Percentiles rank a stretch among this genome's conserved stretches.
These are phyloP conservation scores for grape (Vitis vinifera) DNA, from an alignment of 164 flowering plant species.

Conservation along the genomic window DNA sequence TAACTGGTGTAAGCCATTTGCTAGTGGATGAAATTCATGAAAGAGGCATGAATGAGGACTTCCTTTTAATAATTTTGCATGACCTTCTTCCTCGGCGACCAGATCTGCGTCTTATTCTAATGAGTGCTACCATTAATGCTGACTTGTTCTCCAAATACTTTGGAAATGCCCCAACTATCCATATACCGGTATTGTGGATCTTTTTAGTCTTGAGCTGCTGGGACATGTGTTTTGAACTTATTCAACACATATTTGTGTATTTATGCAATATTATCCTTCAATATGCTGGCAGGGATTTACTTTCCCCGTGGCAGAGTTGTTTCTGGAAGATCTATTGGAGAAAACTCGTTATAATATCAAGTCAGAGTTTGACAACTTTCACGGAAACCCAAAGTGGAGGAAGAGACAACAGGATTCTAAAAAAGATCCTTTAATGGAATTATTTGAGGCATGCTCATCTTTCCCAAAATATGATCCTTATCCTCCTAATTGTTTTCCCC, in stretches of 20 bases:
- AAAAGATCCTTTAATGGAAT: conserved; percentile 70
- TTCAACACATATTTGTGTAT: background rate
- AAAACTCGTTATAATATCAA: conserved; percentile 65
- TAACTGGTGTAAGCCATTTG: conserved; percentile 85
- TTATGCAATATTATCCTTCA: background rate
- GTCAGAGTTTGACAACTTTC: conserved; percentile 59
- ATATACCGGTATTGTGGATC: conserved; percentile 64
- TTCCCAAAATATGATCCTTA: background rate
- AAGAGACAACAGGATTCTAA: conserved; percentile 60
- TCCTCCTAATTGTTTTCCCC: background rate
- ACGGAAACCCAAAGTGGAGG: conserved; percentile 62
- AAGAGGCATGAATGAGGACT: conserved; percentile 99
- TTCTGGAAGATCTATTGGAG: conserved; percentile 85
- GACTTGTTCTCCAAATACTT: conserved; percentile 88
- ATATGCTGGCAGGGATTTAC: conserved; percentile 68
- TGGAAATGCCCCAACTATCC: conserved; percentile 84
- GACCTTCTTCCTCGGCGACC: conserved; percentile 93
- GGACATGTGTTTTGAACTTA: background rate
- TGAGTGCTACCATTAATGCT: conserved; percentile 99
- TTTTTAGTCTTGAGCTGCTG: background rate
- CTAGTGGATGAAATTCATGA: conserved; percentile 98
- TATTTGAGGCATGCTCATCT: conserved; percentile 67
- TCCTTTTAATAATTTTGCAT: conserved; percentile 76
- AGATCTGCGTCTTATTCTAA: conserved; percentile 80
- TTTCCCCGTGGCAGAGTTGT: conserved; percentile 75